These are phyloP conservation scores for Myxozyma melibiosi DNA, from an alignment of 805 yeast genomes.

Conservation along the genomic window DNA sequence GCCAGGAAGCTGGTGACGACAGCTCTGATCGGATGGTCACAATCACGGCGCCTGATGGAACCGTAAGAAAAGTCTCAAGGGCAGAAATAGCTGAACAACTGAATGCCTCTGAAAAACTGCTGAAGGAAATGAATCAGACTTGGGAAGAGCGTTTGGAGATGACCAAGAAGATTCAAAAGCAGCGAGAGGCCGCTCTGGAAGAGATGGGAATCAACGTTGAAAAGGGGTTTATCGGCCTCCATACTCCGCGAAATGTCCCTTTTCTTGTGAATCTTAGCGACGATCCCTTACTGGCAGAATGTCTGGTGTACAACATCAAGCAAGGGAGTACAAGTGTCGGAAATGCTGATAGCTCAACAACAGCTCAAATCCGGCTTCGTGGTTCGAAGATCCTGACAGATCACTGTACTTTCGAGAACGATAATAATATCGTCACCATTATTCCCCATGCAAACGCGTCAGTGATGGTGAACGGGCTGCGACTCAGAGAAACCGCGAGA, in stretches of 20 bases:
- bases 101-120: slow-evolving; percentile 34
- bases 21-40: slow-evolving; percentile 5
- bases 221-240: slow-evolving; percentile 36
- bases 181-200: slow-evolving; percentile 37
- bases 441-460: slow-evolving; percentile 28
- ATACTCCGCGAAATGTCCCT: slow-evolving; percentile 37
- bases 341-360: slow-evolving; percentile 30
- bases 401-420: slow-evolving; percentile 36
- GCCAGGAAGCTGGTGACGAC: neutral
- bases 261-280: slow-evolving; percentile 39
- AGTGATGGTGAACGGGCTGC: slow-evolving; percentile 35
- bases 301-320: slow-evolving; percentile 37
- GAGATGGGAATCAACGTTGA: slow-evolving; percentile 38
- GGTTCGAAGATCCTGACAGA: slow-evolving; percentile 32
- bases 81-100: slow-evolving; percentile 33
- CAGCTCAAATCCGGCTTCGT: slow-evolving; percentile 35
- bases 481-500: slow-evolving; percentile 14
- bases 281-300: slow-evolving; percentile 37
- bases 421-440: slow-evolving; percentile 29
- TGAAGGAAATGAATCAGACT: slow-evolving; percentile 36
- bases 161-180: slow-evolving; percentile 35
- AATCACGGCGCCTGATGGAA: slow-evolving; percentile 31
- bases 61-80: slow-evolving; percentile 15
- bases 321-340: slow-evolving; percentile 37
- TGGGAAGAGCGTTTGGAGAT: slow-evolving; percentile 38